Percentiles rank a stretch among this genome's conserved stretches.
Conservation (phyloP, 1,139 yeast species). For the Zhuliangozyma blackwelliae region DNA sequence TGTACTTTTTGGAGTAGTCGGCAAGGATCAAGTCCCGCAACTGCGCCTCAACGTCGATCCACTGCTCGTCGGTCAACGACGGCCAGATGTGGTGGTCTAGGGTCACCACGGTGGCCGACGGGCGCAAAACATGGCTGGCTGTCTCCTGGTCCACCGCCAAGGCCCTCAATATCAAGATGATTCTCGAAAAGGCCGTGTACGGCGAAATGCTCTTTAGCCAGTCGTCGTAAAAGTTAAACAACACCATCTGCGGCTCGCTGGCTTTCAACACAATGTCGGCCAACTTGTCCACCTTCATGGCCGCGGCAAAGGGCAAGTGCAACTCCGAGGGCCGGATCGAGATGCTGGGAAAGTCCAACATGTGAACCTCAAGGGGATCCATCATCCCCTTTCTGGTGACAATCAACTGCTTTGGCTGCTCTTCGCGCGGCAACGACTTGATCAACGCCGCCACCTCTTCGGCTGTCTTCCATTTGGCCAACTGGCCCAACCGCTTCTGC, state of each 20-base stretch:
- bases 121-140: slow-evolving; percentile 70
- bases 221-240: slow-evolving; percentile 89
- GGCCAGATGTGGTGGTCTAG: slow-evolving; percentile 94
- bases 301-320: slow-evolving; percentile 84
- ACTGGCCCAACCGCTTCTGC: slow-evolving; percentile 87
- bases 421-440: slow-evolving; percentile 85
- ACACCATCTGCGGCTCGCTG: slow-evolving; percentile 87
- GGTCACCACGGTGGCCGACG: slow-evolving; percentile 66
- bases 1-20: slow-evolving; percentile 82
- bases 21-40: slow-evolving; percentile 81
- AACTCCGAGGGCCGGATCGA: slow-evolving; percentile 87
- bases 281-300: slow-evolving; percentile 76
- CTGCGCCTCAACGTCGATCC: slow-evolving; percentile 87
- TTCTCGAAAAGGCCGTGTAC: slow-evolving; percentile 89
- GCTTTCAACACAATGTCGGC: slow-evolving; percentile 80
- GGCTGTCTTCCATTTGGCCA: slow-evolving; percentile 98
- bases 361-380: slow-evolving; percentile 94
- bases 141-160: slow-evolving; percentile 73
- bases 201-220: slow-evolving; percentile 85
- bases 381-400: slow-evolving; percentile 87
- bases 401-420: slow-evolving; percentile 90
- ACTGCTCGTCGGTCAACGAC: slow-evolving; percentile 75
- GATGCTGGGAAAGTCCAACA: slow-evolving; percentile 94
- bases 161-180: slow-evolving; percentile 75
- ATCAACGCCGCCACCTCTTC: slow-evolving; percentile 94